Percentiles rank a stretch among this genome's conserved stretches.
These are phyloP conservation scores for Colletotrichum spaethianum DNA, from an alignment of 2,329 filamentous ascomycete genomes.

Conservation along the genomic window DNA sequence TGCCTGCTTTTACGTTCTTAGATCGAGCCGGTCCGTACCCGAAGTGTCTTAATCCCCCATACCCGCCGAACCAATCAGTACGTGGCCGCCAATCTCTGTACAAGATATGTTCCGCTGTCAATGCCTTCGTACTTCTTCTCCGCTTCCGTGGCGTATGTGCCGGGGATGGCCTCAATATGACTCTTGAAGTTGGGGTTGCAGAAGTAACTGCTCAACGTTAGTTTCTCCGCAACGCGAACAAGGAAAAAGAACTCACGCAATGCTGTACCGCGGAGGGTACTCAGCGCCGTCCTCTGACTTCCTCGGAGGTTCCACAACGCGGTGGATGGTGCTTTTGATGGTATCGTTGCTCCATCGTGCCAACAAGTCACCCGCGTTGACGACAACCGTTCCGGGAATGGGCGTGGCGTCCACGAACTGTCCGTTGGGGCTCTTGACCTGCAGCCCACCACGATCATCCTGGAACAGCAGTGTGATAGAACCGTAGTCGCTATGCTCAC, in stretches of 20 bases:
- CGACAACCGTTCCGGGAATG: slow-evolving; percentile 84
- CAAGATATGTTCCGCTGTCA: slow-evolving; percentile 85
- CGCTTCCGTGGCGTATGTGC: slow-evolving; percentile 74
- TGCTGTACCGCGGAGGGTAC: slow-evolving; percentile 86
- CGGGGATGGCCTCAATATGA: slow-evolving; percentile 84
- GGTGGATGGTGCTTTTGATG: slow-evolving; percentile 91
- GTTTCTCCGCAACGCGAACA: slow-evolving; percentile 3
- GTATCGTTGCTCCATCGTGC: slow-evolving; percentile 92
- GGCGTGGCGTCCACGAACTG: slow-evolving; percentile 87
- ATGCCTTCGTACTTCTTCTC: slow-evolving; percentile 86
- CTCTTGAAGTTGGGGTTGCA: slow-evolving; percentile 87
- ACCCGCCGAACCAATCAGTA: slow-evolving; percentile 58
- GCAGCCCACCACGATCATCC: slow-evolving; percentile 68
- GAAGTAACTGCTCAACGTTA: slow-evolving; percentile 73
- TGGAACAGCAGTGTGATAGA: slow-evolving; percentile 75
- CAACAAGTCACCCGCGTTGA: slow-evolving; percentile 91
- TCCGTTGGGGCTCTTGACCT: slow-evolving; percentile 78
- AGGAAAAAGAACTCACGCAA: slow-evolving; percentile 73
- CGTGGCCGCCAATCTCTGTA: slow-evolving; percentile 83
- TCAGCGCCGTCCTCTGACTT: slow-evolving; percentile 64
- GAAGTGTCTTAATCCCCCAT: background rate
- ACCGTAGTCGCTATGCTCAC: slow-evolving; percentile 80
- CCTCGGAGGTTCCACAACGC: slow-evolving; percentile 87
- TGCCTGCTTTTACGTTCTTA: slow-evolving; percentile 36
- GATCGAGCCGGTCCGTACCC: background rate